Evolutionary conservation across 371 early-diverging fungal species (phyloP), one percentile per base, ranked within the genome.

Genomic region (Parasitella parasitica): DNA sequence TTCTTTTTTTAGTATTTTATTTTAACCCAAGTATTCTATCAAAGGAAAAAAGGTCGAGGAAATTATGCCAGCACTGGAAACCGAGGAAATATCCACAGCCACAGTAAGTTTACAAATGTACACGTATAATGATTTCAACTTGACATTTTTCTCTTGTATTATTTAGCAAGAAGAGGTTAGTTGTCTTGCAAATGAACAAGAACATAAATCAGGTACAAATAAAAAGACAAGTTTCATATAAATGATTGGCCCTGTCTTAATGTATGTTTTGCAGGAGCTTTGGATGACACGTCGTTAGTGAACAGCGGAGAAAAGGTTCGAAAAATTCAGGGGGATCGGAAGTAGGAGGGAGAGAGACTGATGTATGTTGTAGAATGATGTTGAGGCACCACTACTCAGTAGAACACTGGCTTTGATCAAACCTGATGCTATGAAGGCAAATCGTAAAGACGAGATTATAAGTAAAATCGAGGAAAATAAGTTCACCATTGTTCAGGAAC

Each of bases 401-500:
- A 41, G 64, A 30, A 77, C 69, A 0, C 18, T 78, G 26, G 75
- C 73, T 9, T 41, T 78, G 18, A 73, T 78, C 39, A 78, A 75
- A 41, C 75, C 75, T 18, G 73, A 75, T 60, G 78, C 73, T 30
- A 64, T 70, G 56, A 49, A 57, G 38, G 67, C 64, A 9, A 51
- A 51, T 20, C 79, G 85, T 52, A 78, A 78, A 57, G 83, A 86
- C 52, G 83, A 77, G 32, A 85, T 93, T 49, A 37, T 90, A 36
- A 69, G 75, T 37, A 73, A 62, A 36, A 87, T 91, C 34, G 38
- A 64, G 32, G 72, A 73, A 7, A 75, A 75, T 18, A 89, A 87
- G 0, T 90, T 92, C 50, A 68, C 49, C 7, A 78, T 93, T 54
- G 76, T 86, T 36, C 78, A 69, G 12, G 80, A 86, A 70, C 72